A percentile compares a stretch with the other conserved stretches of the same genome.
These are phyloP conservation scores for Halophytophthora polymorphica DNA, from an alignment of 352 stramenopile species.

Conservation along the genomic window DNA sequence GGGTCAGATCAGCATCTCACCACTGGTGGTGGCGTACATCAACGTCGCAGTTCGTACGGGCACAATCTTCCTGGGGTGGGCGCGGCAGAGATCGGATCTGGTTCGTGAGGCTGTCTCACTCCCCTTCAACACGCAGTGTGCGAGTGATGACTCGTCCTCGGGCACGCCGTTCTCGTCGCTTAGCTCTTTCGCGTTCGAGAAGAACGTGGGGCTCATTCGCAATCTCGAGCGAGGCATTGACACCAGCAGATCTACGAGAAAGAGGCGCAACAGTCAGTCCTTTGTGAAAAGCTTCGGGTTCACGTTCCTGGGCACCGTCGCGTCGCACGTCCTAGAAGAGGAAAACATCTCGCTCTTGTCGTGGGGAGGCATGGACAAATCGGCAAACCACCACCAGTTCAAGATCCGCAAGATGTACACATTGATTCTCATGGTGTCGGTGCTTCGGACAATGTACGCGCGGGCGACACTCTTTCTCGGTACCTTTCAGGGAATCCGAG, in stretches of 20 bases:
- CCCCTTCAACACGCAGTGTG: conserved; percentile 46
- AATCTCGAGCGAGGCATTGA: conserved; percentile 30
- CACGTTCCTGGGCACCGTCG: conserved; percentile 53
- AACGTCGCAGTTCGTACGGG: conserved; percentile 69
- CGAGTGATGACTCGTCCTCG: conserved; percentile 2
- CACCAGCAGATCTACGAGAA: conserved; percentile 2
- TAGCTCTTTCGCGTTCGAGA: conserved; percentile 60
- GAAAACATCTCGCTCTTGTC: conserved; percentile 31
- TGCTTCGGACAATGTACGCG: conserved; percentile 72
- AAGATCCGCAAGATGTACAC: conserved; percentile 85
- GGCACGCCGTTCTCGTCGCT: conserved; percentile 26
- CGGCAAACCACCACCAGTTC: conserved; percentile 31
- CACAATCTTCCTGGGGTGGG: conserved; percentile 75
- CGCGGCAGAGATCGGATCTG: conserved; percentile 52
- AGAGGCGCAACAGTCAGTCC: conserved; percentile 19
- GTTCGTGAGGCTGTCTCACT: conserved; percentile 59
- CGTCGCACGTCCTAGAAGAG: conserved; percentile 19
- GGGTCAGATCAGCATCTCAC: conserved; percentile 47
- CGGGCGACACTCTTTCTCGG: conserved; percentile 57
- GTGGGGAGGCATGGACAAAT: conserved; percentile 29
- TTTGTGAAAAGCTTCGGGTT: conserved; percentile 61
- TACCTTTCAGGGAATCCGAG: conserved; percentile 23
- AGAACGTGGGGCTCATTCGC: conserved; percentile 54
- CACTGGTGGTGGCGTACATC: conserved; percentile 53
- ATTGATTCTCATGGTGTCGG: conserved; percentile 77